Conservation (phyloP, 192 early-diverging fungal genomes). For the Glomus cerebriforme region DNA sequence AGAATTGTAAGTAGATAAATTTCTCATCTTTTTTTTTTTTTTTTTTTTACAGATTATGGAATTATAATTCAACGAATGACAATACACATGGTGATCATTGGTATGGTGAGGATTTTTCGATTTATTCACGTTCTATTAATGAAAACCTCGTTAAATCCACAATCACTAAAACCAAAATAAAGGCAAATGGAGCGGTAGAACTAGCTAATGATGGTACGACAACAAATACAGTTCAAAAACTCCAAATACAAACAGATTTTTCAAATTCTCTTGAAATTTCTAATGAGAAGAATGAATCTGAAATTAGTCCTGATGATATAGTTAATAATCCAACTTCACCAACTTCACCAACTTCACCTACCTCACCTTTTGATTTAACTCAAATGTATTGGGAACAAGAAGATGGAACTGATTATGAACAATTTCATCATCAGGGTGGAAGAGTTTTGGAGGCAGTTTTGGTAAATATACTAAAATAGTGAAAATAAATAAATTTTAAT, state of each 20-base stretch:
- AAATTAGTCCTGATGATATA: neutral
- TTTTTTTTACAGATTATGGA: slow-evolving; percentile 63
- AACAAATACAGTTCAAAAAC: neutral
- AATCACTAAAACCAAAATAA: neutral
- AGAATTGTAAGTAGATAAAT: neutral
- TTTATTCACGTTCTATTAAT: slow-evolving; percentile 51
- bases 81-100: slow-evolving; percentile 81
- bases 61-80: slow-evolving; percentile 82
- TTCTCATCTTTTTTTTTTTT: too few relatives aligned
- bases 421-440: slow-evolving; percentile 68
- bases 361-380: slow-evolving; percentile 59
- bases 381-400: slow-evolving; percentile 34
- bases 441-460: slow-evolving; percentile 78
- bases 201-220: neutral
- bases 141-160: neutral
- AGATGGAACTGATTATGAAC: slow-evolving; percentile 33
- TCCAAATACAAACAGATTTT: neutral
- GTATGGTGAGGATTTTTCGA: slow-evolving; percentile 86
- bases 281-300: neutral
- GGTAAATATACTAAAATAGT: slow-evolving; percentile 37
- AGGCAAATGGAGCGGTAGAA: neutral
- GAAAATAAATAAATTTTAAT: neutral
- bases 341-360: slow-evolving; percentile 47
- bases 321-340: neutral
- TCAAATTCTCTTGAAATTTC: too few relatives aligned